These are phyloP conservation scores for Mucor ambiguus DNA, from an alignment of 371 early-diverging fungal genomes.

Conservation along the genomic window DNA sequence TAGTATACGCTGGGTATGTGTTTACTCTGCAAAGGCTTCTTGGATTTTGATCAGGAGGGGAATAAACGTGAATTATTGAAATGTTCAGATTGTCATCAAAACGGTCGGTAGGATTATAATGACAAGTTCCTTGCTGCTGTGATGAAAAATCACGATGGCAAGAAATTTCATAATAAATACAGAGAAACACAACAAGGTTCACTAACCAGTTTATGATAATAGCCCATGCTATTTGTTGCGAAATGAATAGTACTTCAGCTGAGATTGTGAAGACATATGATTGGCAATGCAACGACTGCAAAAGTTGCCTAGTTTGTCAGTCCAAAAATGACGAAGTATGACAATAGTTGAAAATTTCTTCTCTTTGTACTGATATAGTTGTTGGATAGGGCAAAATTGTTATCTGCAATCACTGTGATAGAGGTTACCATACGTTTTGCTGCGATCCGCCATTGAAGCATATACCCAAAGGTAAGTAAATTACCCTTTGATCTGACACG, in stretches of 20 bases:
- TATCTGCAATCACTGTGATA: conserved; percentile 40
- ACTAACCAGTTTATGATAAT: background rate
- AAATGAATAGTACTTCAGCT: conserved; percentile 25
- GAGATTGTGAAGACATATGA: conserved; percentile 40
- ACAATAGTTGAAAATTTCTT: conserved; percentile 8
- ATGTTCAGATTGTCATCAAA: conserved; percentile 42
- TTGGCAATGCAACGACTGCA: conserved; percentile 52
- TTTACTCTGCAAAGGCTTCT: conserved; percentile 30
- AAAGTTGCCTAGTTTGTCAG: conserved; percentile 43
- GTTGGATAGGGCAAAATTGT: conserved; percentile 33
- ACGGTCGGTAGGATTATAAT: conserved; percentile 37
- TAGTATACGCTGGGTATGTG: conserved; percentile 41
- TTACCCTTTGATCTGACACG: conserved; percentile 1
- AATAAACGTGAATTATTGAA: conserved; percentile 21
- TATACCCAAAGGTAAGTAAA: conserved; percentile 39
- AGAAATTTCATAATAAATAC: background rate
- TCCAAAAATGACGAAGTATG: conserved; percentile 45
- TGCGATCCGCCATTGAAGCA: conserved; percentile 30
- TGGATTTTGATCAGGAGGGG: conserved; percentile 28
- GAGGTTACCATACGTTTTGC: conserved; percentile 43
- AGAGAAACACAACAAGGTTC: background rate
- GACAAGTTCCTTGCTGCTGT: background rate
- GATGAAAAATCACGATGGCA: background rate
- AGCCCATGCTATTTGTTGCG: conserved; percentile 39
- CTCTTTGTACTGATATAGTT: conserved; percentile 14